phyloP scores from a whole-genome alignment of 805 yeast genomes.

The Sugiyamaella boreocaroliniensis region DNA sequence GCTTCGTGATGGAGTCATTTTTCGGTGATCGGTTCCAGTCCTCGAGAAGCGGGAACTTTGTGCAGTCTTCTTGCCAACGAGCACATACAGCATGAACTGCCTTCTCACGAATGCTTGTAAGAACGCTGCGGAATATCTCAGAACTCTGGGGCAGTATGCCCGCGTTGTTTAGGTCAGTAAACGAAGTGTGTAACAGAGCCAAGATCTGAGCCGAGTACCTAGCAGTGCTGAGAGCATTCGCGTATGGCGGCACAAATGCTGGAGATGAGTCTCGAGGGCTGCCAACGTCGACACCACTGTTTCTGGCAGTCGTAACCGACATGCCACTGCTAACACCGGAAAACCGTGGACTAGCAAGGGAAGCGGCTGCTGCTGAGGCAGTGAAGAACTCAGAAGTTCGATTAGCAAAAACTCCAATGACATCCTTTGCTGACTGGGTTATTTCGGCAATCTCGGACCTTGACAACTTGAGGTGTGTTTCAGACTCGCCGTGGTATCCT shows the following conservation, averaged over 20 bases:
- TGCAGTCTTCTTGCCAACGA: conserved; percentile 44
- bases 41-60: conserved; percentile 35
- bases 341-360: neutral
- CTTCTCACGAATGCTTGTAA: conserved; percentile 37
- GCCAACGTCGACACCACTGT: neutral
- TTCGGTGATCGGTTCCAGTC: conserved; percentile 30
- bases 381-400: conserved; percentile 24
- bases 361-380: neutral
- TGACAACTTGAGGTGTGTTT: conserved; percentile 37
- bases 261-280: conserved; percentile 25
- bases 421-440: conserved; percentile 34
- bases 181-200: conserved; percentile 36
- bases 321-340: neutral
- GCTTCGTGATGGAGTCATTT: conserved; percentile 30
- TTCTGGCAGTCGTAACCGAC: neutral
- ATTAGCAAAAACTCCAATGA: conserved; percentile 32
- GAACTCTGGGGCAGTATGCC: conserved; percentile 36
- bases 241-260: conserved; percentile 57
- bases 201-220: conserved; percentile 45
- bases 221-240: conserved; percentile 56
- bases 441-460: conserved; percentile 38
- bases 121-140: conserved; percentile 33
- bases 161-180: conserved; percentile 41
- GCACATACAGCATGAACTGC: conserved; percentile 43
- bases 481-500: conserved; percentile 37